Base-by-base conservation (phyloP, 805 yeast species). In the Saccharomyces mikatae region DNA sequence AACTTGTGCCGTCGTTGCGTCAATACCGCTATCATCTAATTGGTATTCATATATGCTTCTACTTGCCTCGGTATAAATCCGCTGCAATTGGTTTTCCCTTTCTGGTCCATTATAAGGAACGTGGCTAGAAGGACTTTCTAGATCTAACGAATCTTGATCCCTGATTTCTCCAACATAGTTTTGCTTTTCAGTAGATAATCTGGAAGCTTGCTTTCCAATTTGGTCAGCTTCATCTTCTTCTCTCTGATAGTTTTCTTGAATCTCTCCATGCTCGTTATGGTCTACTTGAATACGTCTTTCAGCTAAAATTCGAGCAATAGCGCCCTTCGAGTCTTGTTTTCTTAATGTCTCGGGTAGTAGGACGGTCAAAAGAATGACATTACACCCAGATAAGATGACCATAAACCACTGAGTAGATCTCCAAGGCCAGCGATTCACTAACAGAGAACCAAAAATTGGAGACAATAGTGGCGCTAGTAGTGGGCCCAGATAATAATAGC, bases 401-500 rank as follows among this genome's bases (percentile, higher is more conserved):
- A 87, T 72, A 54, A 87, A 81, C 92, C 95, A 89, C 63, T 87
- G 94, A 2, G 96, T 87, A 2, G 92, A 87, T 65, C 96, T 76
- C 96, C 96, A 89, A 8, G 89, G 89, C 84, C 89, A 86, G 10
- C 76, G 75, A 47, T 78, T 74, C 6, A 86, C 79, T 29, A 89
- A 77, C 1, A 83, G 82, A 56, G 96, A 92, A 50, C 96, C 96
- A 52, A 83, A 66, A 26, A 89, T 84, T 2, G 96, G 96, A 13
- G 91, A 83, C 3, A 87, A 58, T 50, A 89, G 74, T 0, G 96
- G 96, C 0, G 94, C 96, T 62, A 83, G 76, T 47, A 89, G 74
- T 0, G 92, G 87, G 0, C 96, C 96, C 49, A 89, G 71, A 65
- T 89, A 89, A 62, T 80, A 89, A 49, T 81, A 74, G 0, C 96